Percentiles rank a stretch among this genome's conserved stretches.
These are phyloP conservation scores for Arthrobotrys entomopaga DNA, from an alignment of 2,329 filamentous ascomycete genomes.

Conservation along the genomic window DNA sequence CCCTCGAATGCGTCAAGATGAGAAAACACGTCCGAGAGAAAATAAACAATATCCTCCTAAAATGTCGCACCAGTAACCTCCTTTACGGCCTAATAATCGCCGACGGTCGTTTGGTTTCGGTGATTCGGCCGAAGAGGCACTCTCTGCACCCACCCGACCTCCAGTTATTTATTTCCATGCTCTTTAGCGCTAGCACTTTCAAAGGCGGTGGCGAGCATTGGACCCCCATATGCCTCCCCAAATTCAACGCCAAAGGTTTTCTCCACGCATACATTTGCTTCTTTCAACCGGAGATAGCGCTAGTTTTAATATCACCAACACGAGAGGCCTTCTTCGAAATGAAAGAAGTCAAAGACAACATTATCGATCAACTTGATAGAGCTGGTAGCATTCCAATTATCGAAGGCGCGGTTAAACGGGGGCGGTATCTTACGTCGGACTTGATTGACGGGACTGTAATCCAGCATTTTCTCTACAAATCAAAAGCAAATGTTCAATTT, in stretches of 20 bases:
- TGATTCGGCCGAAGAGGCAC: constrained; percentile 91
- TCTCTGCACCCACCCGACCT: constrained; percentile 94
- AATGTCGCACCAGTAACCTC: constrained; percentile 77
- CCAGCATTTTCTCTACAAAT: constrained; percentile 96
- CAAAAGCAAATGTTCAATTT: constrained; percentile 92
- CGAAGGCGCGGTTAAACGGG: constrained; percentile 73
- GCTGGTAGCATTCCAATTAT: constrained; percentile 81
- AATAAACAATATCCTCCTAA: constrained; percentile 89
- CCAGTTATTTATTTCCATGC: constrained; percentile 98
- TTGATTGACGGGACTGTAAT: constrained; percentile 80
- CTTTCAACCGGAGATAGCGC: constrained; percentile 85
- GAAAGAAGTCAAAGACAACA: constrained; percentile 74
- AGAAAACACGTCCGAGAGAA: constrained; percentile 84
- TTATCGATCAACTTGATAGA: constrained; percentile 77
- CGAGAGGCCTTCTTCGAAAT: constrained; percentile 94
- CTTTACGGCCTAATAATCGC: constrained; percentile 95
- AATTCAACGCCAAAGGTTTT: constrained; percentile 96
- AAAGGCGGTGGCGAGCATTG: constrained; percentile 93
- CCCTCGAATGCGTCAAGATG: constrained; percentile 91
- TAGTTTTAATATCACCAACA: constrained; percentile 90
- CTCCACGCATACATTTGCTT: constrained; percentile 99
- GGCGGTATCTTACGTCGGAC: constrained; percentile 76
- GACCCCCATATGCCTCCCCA: constrained; percentile 94
- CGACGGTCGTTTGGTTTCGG: constrained; percentile 90
- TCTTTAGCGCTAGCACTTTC: constrained; percentile 92